These are phyloP conservation scores for Mortierella sp. DNA, from an alignment of 371 early-diverging fungal genomes.

Conservation along the genomic window DNA sequence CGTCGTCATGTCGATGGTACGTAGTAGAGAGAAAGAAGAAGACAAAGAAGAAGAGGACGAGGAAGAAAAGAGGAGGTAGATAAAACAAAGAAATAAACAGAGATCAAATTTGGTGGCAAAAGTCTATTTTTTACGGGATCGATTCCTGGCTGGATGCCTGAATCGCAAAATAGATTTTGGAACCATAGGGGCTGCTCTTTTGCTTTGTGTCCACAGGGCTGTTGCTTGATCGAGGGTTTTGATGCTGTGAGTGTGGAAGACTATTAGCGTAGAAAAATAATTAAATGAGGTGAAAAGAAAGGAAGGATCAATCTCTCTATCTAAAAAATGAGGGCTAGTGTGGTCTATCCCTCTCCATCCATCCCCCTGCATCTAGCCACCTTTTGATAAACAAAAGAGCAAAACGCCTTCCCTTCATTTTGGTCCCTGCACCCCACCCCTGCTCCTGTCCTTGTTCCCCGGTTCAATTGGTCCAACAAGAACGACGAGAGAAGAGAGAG, in stretches of 20 bases:
- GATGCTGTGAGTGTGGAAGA: no score
- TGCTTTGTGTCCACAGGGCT: neutral
- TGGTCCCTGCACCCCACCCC: neutral
- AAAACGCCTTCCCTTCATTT: neutral
- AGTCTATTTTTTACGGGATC: no score
- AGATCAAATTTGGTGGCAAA: no score
- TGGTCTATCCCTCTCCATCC: neutral
- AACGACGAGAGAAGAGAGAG: no score
- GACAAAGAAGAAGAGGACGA: neutral
- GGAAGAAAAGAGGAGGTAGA: neutral
- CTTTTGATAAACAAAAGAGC: no score
- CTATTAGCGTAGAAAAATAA: no score
- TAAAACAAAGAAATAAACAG: no score
- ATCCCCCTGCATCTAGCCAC: no score
- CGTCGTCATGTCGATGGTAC: no score
- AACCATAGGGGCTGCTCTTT: neutral
- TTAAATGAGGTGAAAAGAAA: neutral
- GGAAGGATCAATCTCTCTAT: neutral
- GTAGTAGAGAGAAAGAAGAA: no score
- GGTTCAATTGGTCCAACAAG: neutral
- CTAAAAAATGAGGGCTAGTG: neutral
- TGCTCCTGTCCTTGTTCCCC: neutral
- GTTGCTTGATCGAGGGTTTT: neutral
- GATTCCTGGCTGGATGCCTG: no score
- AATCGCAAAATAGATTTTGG: no score